Evolutionary conservation across 495 filamentous ascomycete genomes (phyloP).

Genomic region (Aspergillus egyptiacus): DNA sequence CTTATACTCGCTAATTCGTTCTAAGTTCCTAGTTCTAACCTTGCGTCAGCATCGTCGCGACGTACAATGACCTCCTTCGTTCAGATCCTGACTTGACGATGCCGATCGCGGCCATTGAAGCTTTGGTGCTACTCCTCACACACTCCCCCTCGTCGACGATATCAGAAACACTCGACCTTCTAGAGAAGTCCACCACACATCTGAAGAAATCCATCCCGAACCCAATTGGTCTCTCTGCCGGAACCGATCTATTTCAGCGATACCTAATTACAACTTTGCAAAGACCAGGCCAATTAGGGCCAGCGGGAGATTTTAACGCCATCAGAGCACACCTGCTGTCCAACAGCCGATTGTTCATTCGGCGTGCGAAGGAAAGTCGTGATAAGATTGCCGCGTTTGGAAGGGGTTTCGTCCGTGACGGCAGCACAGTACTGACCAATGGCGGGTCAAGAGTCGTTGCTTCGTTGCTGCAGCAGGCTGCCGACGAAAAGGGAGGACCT

Average conservation of each 20-base stretch:
- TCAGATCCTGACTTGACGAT: conserved; percentile 82
- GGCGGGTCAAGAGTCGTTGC: conserved; percentile 81
- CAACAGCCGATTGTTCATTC: conserved; percentile 79
- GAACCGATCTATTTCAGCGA: conserved; percentile 91
- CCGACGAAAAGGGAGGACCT: conserved; percentile 53
- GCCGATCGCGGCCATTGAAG: conserved; percentile 93
- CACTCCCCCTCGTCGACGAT: conserved; percentile 73
- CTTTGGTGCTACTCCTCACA: conserved; percentile 77
- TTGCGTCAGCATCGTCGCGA: conserved; percentile 48
- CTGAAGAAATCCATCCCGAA: conserved; percentile 74
- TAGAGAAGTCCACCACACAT: conserved; percentile 64
- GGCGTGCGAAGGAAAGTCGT: conserved; percentile 77
- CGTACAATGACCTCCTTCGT: conserved; percentile 53
- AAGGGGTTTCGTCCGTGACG: conserved; percentile 67
- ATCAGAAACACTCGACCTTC: conserved; percentile 83
- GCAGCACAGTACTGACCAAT: conserved; percentile 75
- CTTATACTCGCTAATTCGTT: background rate
- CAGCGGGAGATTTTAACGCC: conserved; percentile 67
- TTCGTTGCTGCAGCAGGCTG: conserved; percentile 66
- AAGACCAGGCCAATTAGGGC: conserved; percentile 45
- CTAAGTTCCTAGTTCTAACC: conserved; percentile 15
- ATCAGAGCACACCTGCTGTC: conserved; percentile 75
- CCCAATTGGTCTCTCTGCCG: conserved; percentile 81
- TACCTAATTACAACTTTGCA: conserved; percentile 74
- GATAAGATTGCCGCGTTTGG: conserved; percentile 76